phyloP scores from a whole-genome alignment of 768 basidiomycete species.

The Paxillus involutus region DNA sequence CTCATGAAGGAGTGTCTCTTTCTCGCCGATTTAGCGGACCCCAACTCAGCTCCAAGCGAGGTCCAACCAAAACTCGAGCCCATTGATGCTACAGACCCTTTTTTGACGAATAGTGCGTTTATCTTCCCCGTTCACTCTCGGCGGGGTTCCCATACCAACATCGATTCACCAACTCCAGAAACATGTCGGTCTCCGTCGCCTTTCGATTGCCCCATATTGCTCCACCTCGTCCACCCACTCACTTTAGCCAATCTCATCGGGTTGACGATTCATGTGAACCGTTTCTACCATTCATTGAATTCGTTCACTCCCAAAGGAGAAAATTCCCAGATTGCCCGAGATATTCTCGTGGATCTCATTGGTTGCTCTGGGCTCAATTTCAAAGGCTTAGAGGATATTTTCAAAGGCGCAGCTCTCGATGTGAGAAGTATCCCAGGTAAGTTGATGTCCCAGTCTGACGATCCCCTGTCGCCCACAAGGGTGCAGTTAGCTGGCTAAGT shows the following conservation, averaged over 20 bases:
- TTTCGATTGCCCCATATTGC: constrained; percentile 42
- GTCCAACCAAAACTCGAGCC: constrained; percentile 27
- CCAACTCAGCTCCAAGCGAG: constrained; percentile 8
- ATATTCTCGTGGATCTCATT: constrained; percentile 60
- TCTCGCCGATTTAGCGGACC: constrained; percentile 26
- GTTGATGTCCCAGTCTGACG: constrained; percentile 13
- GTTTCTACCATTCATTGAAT: constrained; percentile 53
- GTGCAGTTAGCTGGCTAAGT: neutral
- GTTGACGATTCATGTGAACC: constrained; percentile 56
- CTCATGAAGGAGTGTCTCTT: constrained; percentile 55
- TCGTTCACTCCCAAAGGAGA: constrained; percentile 57
- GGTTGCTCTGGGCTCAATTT: constrained; percentile 67
- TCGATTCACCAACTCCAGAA: constrained; percentile 26
- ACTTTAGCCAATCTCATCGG: constrained; percentile 49
- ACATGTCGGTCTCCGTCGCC: constrained; percentile 14
- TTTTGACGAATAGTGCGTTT: constrained; percentile 23
- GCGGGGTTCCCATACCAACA: constrained; percentile 48
- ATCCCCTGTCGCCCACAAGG: neutral
- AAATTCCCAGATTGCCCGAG: constrained; percentile 63
- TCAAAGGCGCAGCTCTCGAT: constrained; percentile 38
- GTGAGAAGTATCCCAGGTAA: constrained; percentile 21
- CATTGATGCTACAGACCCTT: constrained; percentile 24
- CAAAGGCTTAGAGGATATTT: constrained; percentile 44
- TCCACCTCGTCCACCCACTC: constrained; percentile 65
- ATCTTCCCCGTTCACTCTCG: constrained; percentile 32